Evolutionary conservation across 306 rosid species (phyloP), one percentile per base, ranked within the genome.

Genomic region (Fragaria ananassa): DNA sequence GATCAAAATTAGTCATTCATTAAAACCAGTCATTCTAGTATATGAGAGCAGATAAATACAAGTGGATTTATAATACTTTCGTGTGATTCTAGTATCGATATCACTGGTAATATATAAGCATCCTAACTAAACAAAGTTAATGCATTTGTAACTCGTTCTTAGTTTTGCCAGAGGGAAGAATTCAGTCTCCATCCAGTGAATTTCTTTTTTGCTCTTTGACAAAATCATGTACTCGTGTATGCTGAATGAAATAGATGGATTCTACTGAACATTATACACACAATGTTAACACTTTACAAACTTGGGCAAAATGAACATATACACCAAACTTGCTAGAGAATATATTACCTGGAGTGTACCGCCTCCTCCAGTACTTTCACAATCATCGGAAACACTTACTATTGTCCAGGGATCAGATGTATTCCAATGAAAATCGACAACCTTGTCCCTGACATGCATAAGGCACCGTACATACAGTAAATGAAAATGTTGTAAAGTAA

Each of bases 361-460:
- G 23, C 99, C 99, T 68, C 99, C 99, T 19, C 99, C 97, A 39
- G 99, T 92, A 64, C 91, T 90, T 80, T 86, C 97, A 80, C 99
- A 92, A 78, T 95, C 99, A 83, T 95, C 99, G 37, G 99, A 95
- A 72, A 95, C 99, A 11, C 99, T 95, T 39, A 89, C 93, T 70
- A 95, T 85, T 1, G 99, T 92, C 99, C 99, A 95, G 3, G 97
- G 97, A 86, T 95, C 99, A 81, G 90, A 87, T 10, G 91, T 83
- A 86, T 89, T 94, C 98, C 98, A 94, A 47, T 94, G 93, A 78
- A 94, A 91, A 81, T 94, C 98, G 47, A 90, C 97, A 62, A 94
- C 90, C 85, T 88, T 94, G 88, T 94, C 98, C 94, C 98, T 94
- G 58, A 31, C 58, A 25, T 61, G 19, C 23, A 69, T 14, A 64